Conservation (phyloP, 768 basidiomycete genomes). For the Suillus subalutaceus region DNA sequence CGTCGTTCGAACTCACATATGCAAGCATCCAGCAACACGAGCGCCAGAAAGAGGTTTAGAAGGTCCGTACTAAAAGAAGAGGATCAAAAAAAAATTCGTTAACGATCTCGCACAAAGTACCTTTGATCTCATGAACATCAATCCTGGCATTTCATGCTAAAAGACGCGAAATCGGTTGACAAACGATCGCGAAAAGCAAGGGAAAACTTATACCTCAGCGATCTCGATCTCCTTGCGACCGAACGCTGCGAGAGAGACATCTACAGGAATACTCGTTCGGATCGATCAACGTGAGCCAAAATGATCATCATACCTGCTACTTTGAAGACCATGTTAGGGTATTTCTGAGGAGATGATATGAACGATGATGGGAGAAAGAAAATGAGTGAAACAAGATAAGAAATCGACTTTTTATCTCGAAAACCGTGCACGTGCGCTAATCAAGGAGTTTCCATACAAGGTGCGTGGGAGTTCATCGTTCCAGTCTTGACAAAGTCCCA, state of each 20-base stretch:
- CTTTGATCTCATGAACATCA: conserved; percentile 92
- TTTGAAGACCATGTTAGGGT: conserved; percentile 75
- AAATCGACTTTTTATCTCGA: conserved; percentile 34
- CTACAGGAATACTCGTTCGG: conserved; percentile 40
- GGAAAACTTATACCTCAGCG: conserved; percentile 74
- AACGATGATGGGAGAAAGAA: conserved; percentile 24
- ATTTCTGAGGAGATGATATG: conserved; percentile 14
- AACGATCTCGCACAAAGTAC: conserved; percentile 39
- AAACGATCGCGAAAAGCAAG: conserved; percentile 16
- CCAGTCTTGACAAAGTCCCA: conserved; percentile 15
- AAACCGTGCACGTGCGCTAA: conserved; percentile 27
- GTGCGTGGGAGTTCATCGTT: conserved; percentile 27
- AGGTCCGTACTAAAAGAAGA: conserved; percentile 63
- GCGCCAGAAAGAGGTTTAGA: conserved; percentile 90
- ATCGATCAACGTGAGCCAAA: conserved; percentile 2
- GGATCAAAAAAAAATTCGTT: conserved; percentile 8
- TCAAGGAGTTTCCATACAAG: conserved; percentile 9
- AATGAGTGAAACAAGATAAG: conserved; percentile 22
- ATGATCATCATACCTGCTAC: conserved; percentile 67
- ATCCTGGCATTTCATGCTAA: conserved; percentile 93
- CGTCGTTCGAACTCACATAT: conserved; percentile 67
- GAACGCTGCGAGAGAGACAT: conserved; percentile 97
- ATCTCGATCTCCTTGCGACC: conserved; percentile 99
- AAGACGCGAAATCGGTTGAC: conserved; percentile 15
- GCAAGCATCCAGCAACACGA: conserved; percentile 96